Evolutionary conservation across 192 early-diverging fungal species (phyloP).

Genomic region (Bifiguratus adelaidae): DNA sequence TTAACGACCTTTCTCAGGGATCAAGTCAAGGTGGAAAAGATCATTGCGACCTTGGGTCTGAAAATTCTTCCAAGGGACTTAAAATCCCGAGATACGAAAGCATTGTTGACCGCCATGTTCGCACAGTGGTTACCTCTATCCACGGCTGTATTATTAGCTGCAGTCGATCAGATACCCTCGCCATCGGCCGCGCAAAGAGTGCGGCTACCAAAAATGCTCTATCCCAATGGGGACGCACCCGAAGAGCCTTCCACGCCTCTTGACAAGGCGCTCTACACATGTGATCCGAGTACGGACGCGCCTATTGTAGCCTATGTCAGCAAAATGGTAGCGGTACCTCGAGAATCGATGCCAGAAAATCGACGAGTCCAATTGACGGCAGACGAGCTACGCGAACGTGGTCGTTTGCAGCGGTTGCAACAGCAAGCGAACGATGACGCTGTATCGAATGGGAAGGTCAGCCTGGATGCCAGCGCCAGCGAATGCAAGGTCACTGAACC

Average conservation of each 20-base stretch:
- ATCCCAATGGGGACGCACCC: constrained; percentile 30
- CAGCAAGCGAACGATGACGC: constrained; percentile 11
- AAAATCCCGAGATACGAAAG: constrained; percentile 69
- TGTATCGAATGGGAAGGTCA: constrained; percentile 4
- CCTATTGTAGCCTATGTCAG: constrained; percentile 83
- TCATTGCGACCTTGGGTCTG: constrained; percentile 75
- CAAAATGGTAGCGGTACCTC: constrained; percentile 88
- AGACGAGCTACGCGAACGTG: constrained; percentile 82
- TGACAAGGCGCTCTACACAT: constrained; percentile 67
- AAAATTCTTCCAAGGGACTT: constrained; percentile 90
- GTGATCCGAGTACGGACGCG: constrained; percentile 43
- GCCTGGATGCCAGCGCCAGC: constrained; percentile 15
- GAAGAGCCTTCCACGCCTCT: constrained; percentile 38
- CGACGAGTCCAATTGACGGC: constrained; percentile 62
- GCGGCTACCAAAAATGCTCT: constrained; percentile 72
- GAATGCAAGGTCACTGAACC: constrained; percentile 14
- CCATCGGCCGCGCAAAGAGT: constrained; percentile 70
- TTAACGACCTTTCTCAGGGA: constrained; percentile 18
- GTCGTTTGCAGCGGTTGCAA: constrained; percentile 33
- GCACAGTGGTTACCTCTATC: constrained; percentile 93
- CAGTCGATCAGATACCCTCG: constrained; percentile 82
- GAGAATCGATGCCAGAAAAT: constrained; percentile 61
- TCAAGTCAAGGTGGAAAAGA: constrained; percentile 87
- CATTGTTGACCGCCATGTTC: constrained; percentile 74
- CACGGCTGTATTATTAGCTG: constrained; percentile 72